A percentile compares a stretch with the other conserved stretches of the same genome.
Conservation (phyloP, 345 rosid species). For the Bruguiera parviflora region DNA sequence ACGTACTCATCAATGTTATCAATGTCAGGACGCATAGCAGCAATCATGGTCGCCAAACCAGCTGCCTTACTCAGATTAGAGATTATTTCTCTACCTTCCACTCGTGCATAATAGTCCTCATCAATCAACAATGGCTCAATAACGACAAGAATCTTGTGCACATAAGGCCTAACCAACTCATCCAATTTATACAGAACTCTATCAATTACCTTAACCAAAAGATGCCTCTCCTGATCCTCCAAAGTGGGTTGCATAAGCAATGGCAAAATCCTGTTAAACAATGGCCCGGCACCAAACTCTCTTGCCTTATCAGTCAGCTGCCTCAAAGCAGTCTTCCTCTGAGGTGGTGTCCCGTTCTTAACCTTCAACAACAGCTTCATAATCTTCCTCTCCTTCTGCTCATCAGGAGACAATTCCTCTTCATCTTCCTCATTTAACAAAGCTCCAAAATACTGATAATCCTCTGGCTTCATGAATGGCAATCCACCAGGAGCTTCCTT, state of each 20-base stretch:
- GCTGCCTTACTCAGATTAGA: slow-evolving; percentile 98
- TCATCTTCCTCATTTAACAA: slow-evolving; percentile 88
- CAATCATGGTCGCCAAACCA: slow-evolving; percentile 99
- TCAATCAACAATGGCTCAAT: slow-evolving; percentile 98
- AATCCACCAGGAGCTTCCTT: slow-evolving; percentile 82
- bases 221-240: slow-evolving; percentile 99
- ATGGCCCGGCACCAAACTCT: slow-evolving; percentile 95
- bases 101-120: slow-evolving; percentile 99
- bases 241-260: slow-evolving; percentile 96
- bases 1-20: slow-evolving; percentile 98
- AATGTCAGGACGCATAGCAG: slow-evolving; percentile 99
- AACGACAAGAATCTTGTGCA: slow-evolving; percentile 97
- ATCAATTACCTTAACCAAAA: slow-evolving; percentile 93
- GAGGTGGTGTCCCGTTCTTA: slow-evolving; percentile 96
- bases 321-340: slow-evolving; percentile 94
- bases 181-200: slow-evolving; percentile 89
- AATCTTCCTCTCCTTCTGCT: slow-evolving; percentile 97
- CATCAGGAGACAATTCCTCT: slow-evolving; percentile 84
- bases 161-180: slow-evolving; percentile 94
- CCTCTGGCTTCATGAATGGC: slow-evolving; percentile 98
- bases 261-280: slow-evolving; percentile 83
- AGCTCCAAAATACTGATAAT: slow-evolving; percentile 87
- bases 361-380: slow-evolving; percentile 95
- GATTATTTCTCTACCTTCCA: slow-evolving; percentile 97
- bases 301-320: slow-evolving; percentile 98